Base-by-base conservation (phyloP, 495 filamentous ascomycete genomes). In the Neurospora sp. region DNA sequence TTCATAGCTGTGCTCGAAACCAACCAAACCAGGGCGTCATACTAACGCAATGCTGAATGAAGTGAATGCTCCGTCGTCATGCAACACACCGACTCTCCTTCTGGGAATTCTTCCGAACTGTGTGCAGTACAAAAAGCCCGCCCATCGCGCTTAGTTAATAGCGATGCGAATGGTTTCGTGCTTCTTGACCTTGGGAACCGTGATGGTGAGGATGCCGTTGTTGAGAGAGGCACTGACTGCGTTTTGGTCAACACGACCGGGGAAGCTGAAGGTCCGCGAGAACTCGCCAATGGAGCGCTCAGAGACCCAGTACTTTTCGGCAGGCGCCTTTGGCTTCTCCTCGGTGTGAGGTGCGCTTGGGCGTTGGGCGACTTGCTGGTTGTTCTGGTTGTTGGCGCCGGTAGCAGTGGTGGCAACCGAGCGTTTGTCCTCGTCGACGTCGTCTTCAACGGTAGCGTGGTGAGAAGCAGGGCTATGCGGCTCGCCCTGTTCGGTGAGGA, bases 201-300 rank as follows among this genome's bases (percentile, higher is more conserved):
- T 86, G n/a, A 93, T 84, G 71, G 82, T 83, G 70, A 93, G 79
- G 35, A 93, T 81, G 74, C 93, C 83, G 82, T 87, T 81, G 77
- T 84, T 77, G 80, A 87, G 77, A 48, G 81, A 88, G 14, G 94
- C 95, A 74, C 84, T 90, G 71, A 97, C 94, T 16, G 73, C 79
- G 65, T 97, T 91, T 75, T 93, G 89, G 79, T 97, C 89, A 41
- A 97, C 87, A 12, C 87, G 86, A 8, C 79, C 80, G 0, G 93
- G 88, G 86, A 98, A 97, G 70, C 78, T 87, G 85, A 98, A 97
- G 37, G 84, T 85, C 70, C 94, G 89, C 42, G 88, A 84, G 86
- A 97, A 98, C 70, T 91, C 85, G 75, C 94, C 95, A 70, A 93
- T 83, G 8, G 84, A 89, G 75, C 94, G 91, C 86, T 98, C 95